phyloP scores from a whole-genome alignment of 2,329 filamentous ascomycete species.

The Cryphonectria naterciae region DNA sequence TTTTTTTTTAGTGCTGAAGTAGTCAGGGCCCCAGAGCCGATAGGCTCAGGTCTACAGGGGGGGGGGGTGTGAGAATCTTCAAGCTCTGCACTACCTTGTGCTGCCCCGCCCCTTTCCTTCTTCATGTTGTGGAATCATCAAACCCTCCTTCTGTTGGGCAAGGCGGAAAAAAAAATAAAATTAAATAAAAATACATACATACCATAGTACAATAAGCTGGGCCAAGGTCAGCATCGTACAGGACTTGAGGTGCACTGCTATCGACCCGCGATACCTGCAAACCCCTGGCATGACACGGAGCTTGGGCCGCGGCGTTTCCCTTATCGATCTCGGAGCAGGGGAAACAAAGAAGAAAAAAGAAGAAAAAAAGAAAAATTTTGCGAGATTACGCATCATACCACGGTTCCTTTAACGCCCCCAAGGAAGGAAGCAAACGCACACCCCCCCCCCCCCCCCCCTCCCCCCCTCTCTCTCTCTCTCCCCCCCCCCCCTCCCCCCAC shows the following conservation, averaged over 20 bases:
- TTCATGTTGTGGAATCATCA: neutral
- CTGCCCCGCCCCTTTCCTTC: neutral
- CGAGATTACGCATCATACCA: conserved; percentile 11
- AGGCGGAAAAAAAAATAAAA: too few species aligned
- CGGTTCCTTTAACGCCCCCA: neutral
- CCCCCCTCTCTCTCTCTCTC: too few species aligned
- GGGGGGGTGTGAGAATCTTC: too few species aligned
- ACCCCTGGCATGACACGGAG: neutral
- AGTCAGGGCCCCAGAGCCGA: too few species aligned
- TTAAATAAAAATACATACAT: neutral
- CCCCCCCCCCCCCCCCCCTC: too few species aligned
- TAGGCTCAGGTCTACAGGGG: neutral
- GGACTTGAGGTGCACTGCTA: neutral
- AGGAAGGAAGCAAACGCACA: neutral
- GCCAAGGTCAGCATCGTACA: neutral
- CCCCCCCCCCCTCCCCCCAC: too few species aligned
- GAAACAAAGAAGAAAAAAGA: neutral
- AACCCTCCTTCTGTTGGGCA: neutral
- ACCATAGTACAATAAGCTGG: neutral
- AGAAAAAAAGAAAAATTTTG: neutral
- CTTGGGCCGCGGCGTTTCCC: neutral
- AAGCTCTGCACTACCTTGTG: neutral
- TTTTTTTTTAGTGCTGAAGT: neutral
- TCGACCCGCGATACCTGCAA: too few species aligned
- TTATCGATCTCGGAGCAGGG: conserved; percentile 13